Percentiles rank a stretch among this genome's conserved stretches.
Evolutionary conservation across 2,329 filamentous ascomycete species (phyloP).

Genomic region (Colletotrichum tamarilloi): DNA sequence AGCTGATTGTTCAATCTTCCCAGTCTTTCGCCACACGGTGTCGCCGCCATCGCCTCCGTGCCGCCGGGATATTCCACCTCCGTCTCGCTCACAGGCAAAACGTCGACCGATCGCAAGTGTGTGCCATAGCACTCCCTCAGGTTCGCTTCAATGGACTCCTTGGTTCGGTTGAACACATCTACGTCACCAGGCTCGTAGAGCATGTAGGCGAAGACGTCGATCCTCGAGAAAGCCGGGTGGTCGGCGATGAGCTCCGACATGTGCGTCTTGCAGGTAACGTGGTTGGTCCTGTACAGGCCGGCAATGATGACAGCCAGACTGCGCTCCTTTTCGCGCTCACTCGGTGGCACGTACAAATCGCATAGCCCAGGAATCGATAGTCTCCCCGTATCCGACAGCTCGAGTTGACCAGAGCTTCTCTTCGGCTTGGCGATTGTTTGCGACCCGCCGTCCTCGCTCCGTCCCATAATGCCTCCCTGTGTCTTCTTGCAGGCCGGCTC

Average conservation of each 20-base stretch:
- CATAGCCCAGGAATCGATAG: conserved; percentile 31
- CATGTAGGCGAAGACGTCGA: conserved; percentile 35
- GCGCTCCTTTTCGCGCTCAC: conserved; percentile 24
- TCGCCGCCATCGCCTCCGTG: background rate
- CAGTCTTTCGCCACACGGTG: conserved; percentile 21
- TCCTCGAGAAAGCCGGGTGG: conserved; percentile 19
- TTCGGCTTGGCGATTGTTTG: background rate
- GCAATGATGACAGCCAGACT: conserved; percentile 33
- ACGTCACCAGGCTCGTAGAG: conserved; percentile 25
- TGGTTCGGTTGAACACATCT: background rate
- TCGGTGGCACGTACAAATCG: conserved; percentile 27
- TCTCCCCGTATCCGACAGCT: conserved; percentile 31
- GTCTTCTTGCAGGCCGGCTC: conserved; percentile 6
- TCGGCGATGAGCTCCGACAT: conserved; percentile 17
- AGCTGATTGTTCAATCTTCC: conserved; percentile 33
- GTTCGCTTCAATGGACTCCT: conserved; percentile 19
- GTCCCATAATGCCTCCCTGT: background rate
- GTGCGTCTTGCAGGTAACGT: conserved; percentile 20
- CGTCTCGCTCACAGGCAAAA: background rate
- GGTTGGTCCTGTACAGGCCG: conserved; percentile 33
- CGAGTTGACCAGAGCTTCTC: conserved; percentile 9
- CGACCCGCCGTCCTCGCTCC: background rate
- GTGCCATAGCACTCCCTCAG: conserved; percentile 32
- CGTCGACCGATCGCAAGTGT: conserved; percentile 20
- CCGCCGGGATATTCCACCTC: conserved; percentile 33